phyloP scores from a whole-genome alignment of 441 rosid genomes.

The Populus hybrid region DNA sequence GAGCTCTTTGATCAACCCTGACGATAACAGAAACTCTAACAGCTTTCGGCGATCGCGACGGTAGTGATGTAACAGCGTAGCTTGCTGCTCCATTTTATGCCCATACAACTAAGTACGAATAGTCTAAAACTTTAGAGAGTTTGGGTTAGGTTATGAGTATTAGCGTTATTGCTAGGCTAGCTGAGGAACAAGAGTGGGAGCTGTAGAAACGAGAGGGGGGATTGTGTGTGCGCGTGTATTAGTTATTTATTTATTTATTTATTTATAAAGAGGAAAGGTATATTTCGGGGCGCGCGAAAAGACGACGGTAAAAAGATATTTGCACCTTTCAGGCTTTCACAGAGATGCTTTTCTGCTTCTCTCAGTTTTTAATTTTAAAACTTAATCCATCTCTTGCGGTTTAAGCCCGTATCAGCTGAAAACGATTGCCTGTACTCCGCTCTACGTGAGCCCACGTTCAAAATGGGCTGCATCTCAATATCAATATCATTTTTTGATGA shows the following conservation, averaged over 20 bases:
- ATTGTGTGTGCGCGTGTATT: slow-evolving; percentile 5
- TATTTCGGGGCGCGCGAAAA: slow-evolving; percentile 50
- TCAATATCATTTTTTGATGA: no score
- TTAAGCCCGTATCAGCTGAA: no score
- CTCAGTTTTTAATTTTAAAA: not conserved
- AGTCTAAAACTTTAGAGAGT: not conserved
- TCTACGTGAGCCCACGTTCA: not conserved
- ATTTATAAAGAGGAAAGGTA: slow-evolving; percentile 13
- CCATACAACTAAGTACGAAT: not conserved
- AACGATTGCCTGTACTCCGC: not conserved
- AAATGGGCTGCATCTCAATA: not conserved
- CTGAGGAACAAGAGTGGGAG: not conserved
- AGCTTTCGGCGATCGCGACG: slow-evolving; percentile 93
- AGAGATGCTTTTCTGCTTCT: not conserved
- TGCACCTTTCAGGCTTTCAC: not conserved
- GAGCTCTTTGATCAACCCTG: slow-evolving; percentile 57
- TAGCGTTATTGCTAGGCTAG: not conserved
- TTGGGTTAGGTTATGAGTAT: not conserved
- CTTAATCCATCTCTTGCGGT: not conserved
- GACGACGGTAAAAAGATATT: slow-evolving; percentile 31
- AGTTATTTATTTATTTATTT: slow-evolving; percentile 1
- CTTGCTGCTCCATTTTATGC: slow-evolving; percentile 30
- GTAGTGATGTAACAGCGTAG: slow-evolving; percentile 55
- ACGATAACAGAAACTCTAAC: slow-evolving; percentile 60
- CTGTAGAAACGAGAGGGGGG: not conserved